These are phyloP conservation scores for Eruca vesicaria DNA, from an alignment of 441 rosid species.

Conservation along the genomic window DNA sequence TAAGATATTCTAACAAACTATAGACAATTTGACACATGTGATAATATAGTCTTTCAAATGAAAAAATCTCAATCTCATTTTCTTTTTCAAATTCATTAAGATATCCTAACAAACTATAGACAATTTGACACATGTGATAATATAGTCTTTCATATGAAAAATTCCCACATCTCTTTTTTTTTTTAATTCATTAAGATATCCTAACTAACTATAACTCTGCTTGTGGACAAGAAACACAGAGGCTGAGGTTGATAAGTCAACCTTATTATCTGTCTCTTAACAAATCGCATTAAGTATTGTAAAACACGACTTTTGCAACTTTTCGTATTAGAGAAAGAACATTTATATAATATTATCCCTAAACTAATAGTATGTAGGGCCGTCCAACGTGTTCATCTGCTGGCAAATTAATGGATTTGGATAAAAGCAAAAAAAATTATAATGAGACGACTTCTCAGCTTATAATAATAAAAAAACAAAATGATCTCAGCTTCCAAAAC, in stretches of 20 bases:
- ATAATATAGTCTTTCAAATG: too few relatives aligned
- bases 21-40: too few relatives aligned
- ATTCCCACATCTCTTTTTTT: too few relatives aligned
- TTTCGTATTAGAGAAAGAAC: neutral
- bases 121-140: too few relatives aligned
- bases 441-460: conserved; percentile 19
- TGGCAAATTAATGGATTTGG: conserved; percentile 33
- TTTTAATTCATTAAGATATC: neutral
- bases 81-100: too few relatives aligned
- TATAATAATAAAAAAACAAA: neutral
- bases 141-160: too few relatives aligned
- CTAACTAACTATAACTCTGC: conserved; percentile 25
- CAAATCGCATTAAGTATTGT: neutral
- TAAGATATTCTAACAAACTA: too few relatives aligned
- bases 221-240: conserved; percentile 4
- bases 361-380: neutral
- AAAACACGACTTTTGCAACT: conserved; percentile 9
- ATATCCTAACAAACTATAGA: too few relatives aligned
- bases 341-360: neutral
- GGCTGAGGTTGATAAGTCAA: conserved; percentile 22
- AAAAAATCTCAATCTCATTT: too few relatives aligned
- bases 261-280: conserved; percentile 17
- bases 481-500: conserved; percentile 10
- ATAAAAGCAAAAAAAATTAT: conserved; percentile 4
- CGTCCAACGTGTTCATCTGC: conserved; percentile 19